These are phyloP conservation scores for Mrakia blollopis DNA, from an alignment of 768 basidiomycete species.

Conservation along the genomic window DNA sequence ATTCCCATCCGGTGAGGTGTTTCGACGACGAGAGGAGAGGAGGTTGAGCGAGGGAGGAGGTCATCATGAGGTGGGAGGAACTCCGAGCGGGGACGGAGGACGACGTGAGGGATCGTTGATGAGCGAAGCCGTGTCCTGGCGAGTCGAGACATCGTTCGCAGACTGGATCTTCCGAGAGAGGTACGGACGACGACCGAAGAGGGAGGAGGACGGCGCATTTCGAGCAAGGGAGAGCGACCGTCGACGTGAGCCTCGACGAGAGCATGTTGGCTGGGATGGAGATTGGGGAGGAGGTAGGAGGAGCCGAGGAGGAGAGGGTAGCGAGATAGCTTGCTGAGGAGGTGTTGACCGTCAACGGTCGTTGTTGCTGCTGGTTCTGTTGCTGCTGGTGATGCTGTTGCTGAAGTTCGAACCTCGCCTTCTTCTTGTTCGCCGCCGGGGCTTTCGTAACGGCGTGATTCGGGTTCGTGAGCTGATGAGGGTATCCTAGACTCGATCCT, in stretches of 20 bases:
- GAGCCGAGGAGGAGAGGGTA: background rate
- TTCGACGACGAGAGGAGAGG: background rate
- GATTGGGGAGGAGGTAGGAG: constrained; percentile 24
- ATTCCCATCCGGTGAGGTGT: constrained; percentile 14
- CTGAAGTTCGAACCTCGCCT: constrained; percentile 26
- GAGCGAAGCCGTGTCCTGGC: background rate
- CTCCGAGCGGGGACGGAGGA: constrained; percentile 27
- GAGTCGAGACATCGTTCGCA: constrained; percentile 26
- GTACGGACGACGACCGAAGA: constrained; percentile 23
- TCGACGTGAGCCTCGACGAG: background rate
- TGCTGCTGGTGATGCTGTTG: background rate
- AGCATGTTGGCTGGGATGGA: constrained; percentile 21
- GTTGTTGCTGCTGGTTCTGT: background rate
- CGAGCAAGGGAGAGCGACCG: constrained; percentile 25
- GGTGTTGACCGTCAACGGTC: constrained; percentile 20
- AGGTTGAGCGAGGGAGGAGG: background rate
- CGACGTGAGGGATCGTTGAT: constrained; percentile 15
- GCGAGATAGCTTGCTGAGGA: constrained; percentile 7
- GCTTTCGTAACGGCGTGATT: constrained; percentile 27
- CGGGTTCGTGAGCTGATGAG: constrained; percentile 11
- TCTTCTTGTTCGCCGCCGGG: constrained; percentile 24
- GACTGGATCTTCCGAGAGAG: constrained; percentile 27
- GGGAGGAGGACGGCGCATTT: constrained; percentile 29
- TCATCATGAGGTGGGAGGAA: constrained; percentile 4
- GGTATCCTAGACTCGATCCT: constrained; percentile 23